phyloP scores from a whole-genome alignment of 306 rosid species.

The Quercus robur region DNA sequence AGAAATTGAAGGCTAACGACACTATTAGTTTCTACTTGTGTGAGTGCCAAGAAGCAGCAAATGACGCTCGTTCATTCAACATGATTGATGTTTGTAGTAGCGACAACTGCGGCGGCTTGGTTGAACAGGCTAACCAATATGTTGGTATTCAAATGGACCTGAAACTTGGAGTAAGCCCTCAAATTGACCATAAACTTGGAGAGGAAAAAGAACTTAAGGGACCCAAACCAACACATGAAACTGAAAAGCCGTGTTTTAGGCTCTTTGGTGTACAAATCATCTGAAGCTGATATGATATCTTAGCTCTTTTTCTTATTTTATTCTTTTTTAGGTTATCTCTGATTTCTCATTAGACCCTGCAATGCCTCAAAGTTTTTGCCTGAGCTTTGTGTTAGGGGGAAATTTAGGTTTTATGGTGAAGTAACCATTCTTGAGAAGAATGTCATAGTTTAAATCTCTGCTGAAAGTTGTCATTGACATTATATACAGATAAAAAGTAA shows the following conservation, averaged over 20 bases:
- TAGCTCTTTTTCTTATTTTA: neutral
- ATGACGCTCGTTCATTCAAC: neutral
- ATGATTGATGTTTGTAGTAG: constrained; percentile 33
- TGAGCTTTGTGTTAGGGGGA: neutral
- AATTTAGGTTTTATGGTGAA: neutral
- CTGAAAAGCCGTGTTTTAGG: constrained; percentile 12
- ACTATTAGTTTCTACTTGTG: constrained; percentile 45
- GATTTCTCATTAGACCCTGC: neutral
- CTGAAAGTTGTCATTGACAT: neutral
- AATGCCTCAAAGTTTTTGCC: neutral
- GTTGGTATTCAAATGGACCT: neutral
- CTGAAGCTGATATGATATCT: neutral
- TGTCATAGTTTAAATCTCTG: neutral
- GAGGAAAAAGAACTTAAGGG: neutral
- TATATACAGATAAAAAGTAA: neutral
- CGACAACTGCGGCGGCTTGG: neutral
- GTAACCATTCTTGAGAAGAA: neutral
- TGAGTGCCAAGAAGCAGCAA: constrained; percentile 9
- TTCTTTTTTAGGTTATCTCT: neutral
- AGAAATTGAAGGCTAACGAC: constrained; percentile 44
- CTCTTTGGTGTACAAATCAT: constrained; percentile 29
- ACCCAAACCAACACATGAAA: neutral
- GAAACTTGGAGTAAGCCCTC: neutral
- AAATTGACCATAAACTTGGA: neutral
- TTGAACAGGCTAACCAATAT: neutral